Evolutionary conservation across 2,329 filamentous ascomycete genomes (phyloP).

Genomic region (Aureobasidium sp.): DNA sequence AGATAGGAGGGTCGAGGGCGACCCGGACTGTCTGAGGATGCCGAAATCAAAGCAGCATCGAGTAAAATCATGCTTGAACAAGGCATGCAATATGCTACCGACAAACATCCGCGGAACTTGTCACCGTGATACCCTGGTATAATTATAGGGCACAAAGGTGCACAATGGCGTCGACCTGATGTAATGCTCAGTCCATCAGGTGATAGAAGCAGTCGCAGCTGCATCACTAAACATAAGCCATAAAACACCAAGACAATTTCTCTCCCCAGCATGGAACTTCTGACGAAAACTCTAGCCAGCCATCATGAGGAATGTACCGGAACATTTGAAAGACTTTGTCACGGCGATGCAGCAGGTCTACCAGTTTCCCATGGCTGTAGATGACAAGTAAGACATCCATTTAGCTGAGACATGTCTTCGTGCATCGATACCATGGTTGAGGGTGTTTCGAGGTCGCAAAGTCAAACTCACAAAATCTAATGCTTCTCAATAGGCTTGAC

Average conservation of each 20-base stretch:
- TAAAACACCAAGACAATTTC: not conserved
- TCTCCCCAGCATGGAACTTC: not conserved
- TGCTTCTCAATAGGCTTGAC: not conserved
- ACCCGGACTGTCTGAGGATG: not conserved
- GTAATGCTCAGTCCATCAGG: not conserved
- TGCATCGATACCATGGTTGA: not conserved
- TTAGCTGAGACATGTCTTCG: not conserved
- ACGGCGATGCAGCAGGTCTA: constrained; percentile 17
- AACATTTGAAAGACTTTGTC: constrained; percentile 6
- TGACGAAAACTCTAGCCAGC: not conserved
- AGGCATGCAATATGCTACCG: not conserved
- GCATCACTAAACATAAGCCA: not conserved
- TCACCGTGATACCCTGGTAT: not conserved
- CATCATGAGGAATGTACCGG: not conserved
- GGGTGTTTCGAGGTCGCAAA: not conserved
- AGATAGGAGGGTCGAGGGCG: not conserved
- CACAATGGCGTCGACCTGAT: constrained; percentile 10
- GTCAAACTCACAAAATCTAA: not conserved
- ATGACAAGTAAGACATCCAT: constrained; percentile 7
- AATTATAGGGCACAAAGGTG: not conserved
- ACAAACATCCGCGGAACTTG: not conserved
- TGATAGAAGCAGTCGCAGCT: not conserved
- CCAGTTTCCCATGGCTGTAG: constrained; percentile 8
- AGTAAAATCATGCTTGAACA: not conserved
- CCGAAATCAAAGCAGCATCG: not conserved